Evolutionary conservation across 148 eudicot genomes (phyloP), one percentile per base, ranked within the genome.

Genomic region (Heliosperma pusillum): DNA sequence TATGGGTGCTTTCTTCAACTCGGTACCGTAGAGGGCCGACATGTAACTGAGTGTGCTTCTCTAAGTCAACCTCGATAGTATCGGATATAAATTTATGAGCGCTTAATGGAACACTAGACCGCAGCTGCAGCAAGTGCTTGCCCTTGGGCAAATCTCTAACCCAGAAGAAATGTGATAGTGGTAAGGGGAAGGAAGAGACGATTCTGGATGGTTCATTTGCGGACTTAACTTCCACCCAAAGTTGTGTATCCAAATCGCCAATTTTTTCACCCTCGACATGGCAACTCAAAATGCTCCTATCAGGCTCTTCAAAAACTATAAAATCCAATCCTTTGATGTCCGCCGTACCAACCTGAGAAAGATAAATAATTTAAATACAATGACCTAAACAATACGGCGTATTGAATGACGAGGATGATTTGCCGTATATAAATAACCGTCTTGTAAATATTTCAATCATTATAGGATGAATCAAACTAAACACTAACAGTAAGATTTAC

Each of bases 91-190:
- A 92, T 78, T 77, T 89, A 78, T 84, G 92, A 73, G 87, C 71
- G 76, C 86, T 85, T 22, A 87, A 76, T 55, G 92, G 89, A 66
- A 88, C 82, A 52, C 78, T 77, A 59, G 92, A 92, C 50, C 89
- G 87, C 44, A 95, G 90, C 85, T 88, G 96, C 81, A 95, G 50
- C 85, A 95, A 85, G 79, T 92, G 89, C 78, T 89, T 92, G 33
- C 91, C 91, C 83, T 80, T 88, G 21, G 96, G 92, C 86, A 95
- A 83, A 76, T 88, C 94, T 85, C 88, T 92, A 64, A 92, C 91
- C 83, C 90, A 96, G 86, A 95, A 95, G 84, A 92, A 95, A 73
- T 87, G 93, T 64, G 99, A 90, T 53, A 92, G 82, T 27, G 99
- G 93, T 80, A 95, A 74, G 21, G 99, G 92, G 81, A 92, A 89